These are phyloP conservation scores for Lipomyces starkeyi DNA, from an alignment of 805 yeast species.

Conservation along the genomic window DNA sequence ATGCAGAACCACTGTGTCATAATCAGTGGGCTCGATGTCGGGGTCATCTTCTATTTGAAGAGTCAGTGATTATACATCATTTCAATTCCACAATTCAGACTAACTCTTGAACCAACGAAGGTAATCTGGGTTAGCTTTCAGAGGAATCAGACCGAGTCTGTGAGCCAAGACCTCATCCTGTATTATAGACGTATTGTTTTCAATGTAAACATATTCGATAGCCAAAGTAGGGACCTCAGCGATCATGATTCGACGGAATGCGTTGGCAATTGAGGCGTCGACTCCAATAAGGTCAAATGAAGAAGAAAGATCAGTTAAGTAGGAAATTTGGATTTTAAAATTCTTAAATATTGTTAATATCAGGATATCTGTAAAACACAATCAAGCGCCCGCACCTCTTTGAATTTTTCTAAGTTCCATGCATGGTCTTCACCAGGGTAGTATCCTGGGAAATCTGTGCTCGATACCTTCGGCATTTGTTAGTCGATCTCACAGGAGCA, in stretches of 20 bases:
- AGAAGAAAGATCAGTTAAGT: conserved; percentile 64
- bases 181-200: conserved; percentile 94
- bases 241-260: conserved; percentile 95
- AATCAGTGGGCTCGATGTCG: conserved; percentile 65
- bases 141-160: conserved; percentile 90
- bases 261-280: conserved; percentile 94
- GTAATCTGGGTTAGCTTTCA: conserved; percentile 88
- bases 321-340: conserved; percentile 67
- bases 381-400: conserved; percentile 46
- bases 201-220: conserved; percentile 86
- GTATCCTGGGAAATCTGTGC: conserved; percentile 94
- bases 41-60: conserved; percentile 45
- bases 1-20: conserved; percentile 84
- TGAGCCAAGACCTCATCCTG: conserved; percentile 97
- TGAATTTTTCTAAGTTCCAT: conserved; percentile 86
- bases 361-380: neutral
- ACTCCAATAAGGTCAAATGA: conserved; percentile 86
- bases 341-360: conserved; percentile 39
- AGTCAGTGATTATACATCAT: neutral
- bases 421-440: conserved; percentile 65
- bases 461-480: conserved; percentile 52
- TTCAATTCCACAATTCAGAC: neutral
- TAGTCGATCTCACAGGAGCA: conserved; percentile 5
- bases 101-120: conserved; percentile 77
- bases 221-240: conserved; percentile 97